Conservation (phyloP, 139 green algal species). For the Chlorella sorokiniana region DNA sequence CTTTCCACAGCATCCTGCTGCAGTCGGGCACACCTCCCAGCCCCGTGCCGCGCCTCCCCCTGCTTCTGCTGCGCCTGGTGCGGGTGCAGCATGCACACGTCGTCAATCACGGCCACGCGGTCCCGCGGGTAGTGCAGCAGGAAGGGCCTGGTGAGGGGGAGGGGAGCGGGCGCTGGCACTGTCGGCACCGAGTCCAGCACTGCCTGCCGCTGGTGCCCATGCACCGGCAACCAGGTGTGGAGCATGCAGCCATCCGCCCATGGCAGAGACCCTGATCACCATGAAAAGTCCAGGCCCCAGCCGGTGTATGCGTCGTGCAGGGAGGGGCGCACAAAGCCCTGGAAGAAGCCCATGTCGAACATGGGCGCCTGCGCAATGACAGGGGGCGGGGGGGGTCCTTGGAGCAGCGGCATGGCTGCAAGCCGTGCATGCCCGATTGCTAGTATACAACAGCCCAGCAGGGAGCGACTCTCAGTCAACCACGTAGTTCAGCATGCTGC, state of each 20-base stretch:
- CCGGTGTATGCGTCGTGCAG: constrained; percentile 40
- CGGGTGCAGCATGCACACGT: constrained; percentile 48
- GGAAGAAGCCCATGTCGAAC: constrained; percentile 48
- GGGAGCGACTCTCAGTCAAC: background rate
- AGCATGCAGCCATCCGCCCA: background rate
- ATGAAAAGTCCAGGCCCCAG: constrained; percentile 54
- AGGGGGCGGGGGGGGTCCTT: no score
- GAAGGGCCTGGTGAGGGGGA: constrained; percentile 33
- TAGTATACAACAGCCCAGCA: no score
- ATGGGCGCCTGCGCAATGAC: constrained; percentile 20
- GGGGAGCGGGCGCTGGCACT: background rate
- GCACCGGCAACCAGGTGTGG: background rate
- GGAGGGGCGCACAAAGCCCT: constrained; percentile 25
- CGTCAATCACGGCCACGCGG: constrained; percentile 46
- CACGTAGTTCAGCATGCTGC: no score
- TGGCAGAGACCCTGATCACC: constrained; percentile 4
- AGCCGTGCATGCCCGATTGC: no score
- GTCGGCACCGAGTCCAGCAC: background rate
- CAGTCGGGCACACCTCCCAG: background rate
- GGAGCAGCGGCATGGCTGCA: background rate
- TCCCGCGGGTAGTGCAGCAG: constrained; percentile 45
- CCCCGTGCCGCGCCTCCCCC: background rate
- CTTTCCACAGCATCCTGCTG: background rate
- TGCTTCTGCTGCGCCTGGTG: background rate
- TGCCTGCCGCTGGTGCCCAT: background rate